phyloP scores from a whole-genome alignment of 2,329 filamentous ascomycete species.

The Pseudopyrenochaeta lycopersici region DNA sequence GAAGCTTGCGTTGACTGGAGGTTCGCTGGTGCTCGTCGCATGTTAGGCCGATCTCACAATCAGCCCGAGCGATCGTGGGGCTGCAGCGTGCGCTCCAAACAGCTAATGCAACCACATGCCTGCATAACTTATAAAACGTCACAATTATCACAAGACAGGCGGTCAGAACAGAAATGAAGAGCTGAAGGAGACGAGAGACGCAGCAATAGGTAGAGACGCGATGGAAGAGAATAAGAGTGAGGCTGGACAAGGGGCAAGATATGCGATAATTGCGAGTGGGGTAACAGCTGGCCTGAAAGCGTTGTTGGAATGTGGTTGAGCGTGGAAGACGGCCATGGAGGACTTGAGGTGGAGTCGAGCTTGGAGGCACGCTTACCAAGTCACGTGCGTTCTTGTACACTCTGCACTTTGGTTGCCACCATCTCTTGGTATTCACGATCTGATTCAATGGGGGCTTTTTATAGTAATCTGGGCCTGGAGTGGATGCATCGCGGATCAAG shows the following conservation, averaged over 20 bases:
- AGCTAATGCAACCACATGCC: background rate
- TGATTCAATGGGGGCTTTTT: too few species aligned
- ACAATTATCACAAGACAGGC: background rate
- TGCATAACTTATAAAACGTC: background rate
- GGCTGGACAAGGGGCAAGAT: background rate
- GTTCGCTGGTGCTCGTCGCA: conserved; percentile 1
- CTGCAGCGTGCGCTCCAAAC: conserved; percentile 5
- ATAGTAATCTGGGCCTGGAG: too few species aligned
- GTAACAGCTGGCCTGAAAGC: background rate
- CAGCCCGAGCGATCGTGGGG: conserved; percentile 1
- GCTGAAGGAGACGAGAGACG: background rate
- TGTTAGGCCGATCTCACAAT: conserved; percentile 2
- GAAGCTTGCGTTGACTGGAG: background rate
- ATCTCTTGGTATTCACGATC: too few species aligned
- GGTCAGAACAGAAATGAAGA: background rate
- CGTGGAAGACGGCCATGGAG: background rate
- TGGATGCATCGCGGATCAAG: too few species aligned
- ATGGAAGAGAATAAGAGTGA: background rate
- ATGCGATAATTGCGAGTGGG: background rate
- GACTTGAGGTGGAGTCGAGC: conserved; percentile 2
- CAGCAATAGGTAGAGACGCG: background rate
- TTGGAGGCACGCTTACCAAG: conserved; percentile 6
- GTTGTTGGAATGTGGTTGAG: conserved; percentile 9
- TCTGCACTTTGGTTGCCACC: too few species aligned
- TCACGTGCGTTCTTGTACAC: conserved; percentile 16